Evolutionary conservation across 345 rosid species (phyloP).

Genomic region (Euphorbia tirucalli): DNA sequence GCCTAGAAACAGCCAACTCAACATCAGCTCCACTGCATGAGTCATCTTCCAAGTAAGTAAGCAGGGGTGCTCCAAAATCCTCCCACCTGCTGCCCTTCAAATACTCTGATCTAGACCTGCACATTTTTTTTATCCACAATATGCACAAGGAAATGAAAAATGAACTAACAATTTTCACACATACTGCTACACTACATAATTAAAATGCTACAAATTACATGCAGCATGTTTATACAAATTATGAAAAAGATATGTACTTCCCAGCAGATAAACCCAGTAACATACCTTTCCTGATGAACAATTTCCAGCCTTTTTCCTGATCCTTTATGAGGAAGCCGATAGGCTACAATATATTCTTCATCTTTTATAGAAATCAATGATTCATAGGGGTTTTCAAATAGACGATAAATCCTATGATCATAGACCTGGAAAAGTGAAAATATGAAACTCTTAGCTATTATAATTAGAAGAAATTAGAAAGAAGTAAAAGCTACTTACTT

Average conservation of each 20-base stretch:
- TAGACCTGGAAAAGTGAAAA: conserved; percentile 47
- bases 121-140: conserved; percentile 13
- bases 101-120: conserved; percentile 42
- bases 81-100: conserved; percentile 42
- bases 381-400: conserved; percentile 52
- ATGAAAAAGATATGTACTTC: not conserved
- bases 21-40: conserved; percentile 60
- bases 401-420: conserved; percentile 55
- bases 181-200: too few species aligned
- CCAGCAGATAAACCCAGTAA: not conserved
- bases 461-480: conserved; percentile 3
- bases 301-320: conserved; percentile 64
- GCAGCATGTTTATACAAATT: not conserved
- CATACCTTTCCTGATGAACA: conserved; percentile 58
- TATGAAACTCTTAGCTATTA: conserved; percentile 22
- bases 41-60: conserved; percentile 55
- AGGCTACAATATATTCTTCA: conserved; percentile 81
- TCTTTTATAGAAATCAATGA: conserved; percentile 56
- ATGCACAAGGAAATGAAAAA: not conserved
- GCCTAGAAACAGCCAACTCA: conserved; percentile 40
- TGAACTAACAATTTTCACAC: not conserved
- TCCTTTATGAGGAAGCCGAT: conserved; percentile 56
- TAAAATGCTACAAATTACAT: not conserved
- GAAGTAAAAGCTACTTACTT: conserved; percentile 42
- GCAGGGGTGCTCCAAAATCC: conserved; percentile 69